Conservation (phyloP, 345 rosid species). For the Aethionema arabicum region DNA sequence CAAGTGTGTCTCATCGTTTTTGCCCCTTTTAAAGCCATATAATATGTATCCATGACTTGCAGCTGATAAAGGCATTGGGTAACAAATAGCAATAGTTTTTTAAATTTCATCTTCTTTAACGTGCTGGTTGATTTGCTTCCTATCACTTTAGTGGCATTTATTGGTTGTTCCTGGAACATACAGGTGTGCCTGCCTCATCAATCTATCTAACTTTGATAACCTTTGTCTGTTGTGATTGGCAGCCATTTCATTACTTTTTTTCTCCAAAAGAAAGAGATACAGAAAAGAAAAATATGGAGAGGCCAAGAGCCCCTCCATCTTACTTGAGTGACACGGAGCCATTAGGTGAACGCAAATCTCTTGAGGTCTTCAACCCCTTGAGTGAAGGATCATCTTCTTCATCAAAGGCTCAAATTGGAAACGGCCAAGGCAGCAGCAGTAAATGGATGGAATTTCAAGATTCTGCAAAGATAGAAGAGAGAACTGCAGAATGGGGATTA, state of each 20-base stretch:
- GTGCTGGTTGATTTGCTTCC: conserved; percentile 32
- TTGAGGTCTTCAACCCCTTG: conserved; percentile 39
- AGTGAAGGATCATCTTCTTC: conserved; percentile 28
- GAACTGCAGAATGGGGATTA: conserved; percentile 92
- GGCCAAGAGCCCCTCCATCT: conserved; percentile 35
- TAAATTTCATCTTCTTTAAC: conserved; percentile 27
- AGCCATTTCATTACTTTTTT: conserved; percentile 30
- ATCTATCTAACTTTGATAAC: conserved; percentile 21
- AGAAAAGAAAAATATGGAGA: conserved; percentile 34
- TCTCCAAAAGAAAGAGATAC: conserved; percentile 3
- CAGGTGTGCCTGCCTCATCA: conserved; percentile 31
- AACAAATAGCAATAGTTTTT: neutral
- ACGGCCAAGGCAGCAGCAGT: conserved; percentile 28
- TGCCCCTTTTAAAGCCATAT: conserved; percentile 27
- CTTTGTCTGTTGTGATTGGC: conserved; percentile 26
- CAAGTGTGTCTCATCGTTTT: conserved; percentile 25
- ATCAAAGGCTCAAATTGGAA: conserved; percentile 21
- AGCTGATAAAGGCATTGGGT: conserved; percentile 26
- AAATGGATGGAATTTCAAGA: conserved; percentile 79
- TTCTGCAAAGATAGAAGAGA: conserved; percentile 54
- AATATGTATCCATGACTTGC: conserved; percentile 32
- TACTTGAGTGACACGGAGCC: conserved; percentile 26
- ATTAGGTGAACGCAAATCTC: conserved; percentile 34
- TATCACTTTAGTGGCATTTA: conserved; percentile 27
- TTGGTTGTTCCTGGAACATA: conserved; percentile 21